These are phyloP conservation scores for Cutaneotrichosporon dermatis DNA, from an alignment of 1,284 basidiomycete species.

Conservation along the genomic window DNA sequence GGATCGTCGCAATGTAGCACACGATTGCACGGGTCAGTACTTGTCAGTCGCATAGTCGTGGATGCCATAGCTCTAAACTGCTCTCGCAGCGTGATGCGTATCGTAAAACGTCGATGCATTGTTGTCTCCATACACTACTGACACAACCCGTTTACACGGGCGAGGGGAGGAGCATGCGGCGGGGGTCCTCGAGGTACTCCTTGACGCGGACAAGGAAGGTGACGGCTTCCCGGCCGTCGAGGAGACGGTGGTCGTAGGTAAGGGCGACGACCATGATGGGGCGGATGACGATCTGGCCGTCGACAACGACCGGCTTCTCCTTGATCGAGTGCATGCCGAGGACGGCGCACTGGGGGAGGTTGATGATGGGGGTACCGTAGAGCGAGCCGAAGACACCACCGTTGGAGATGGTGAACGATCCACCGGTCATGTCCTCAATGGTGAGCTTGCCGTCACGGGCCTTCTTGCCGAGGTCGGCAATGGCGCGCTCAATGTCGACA, in stretches of 20 bases:
- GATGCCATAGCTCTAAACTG: no score
- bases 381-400: conserved; percentile 97
- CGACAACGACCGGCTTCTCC: conserved; percentile 85
- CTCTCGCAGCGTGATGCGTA: no score
- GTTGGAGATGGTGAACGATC: conserved; percentile 98
- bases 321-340: conserved; percentile 97
- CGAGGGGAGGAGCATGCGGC: conserved; percentile 58
- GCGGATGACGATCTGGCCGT: conserved; percentile 90
- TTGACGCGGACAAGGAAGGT: conserved; percentile 86
- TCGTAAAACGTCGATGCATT: conserved; percentile 2
- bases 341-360: conserved; percentile 91
- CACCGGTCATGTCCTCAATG: conserved; percentile 94
- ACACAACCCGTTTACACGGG: conserved; percentile 31
- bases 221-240: conserved; percentile 94
- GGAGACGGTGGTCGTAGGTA: conserved; percentile 92
- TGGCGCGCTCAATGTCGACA: conserved; percentile 88
- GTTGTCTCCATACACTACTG: conserved; percentile 12
- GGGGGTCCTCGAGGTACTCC: conserved; percentile 65
- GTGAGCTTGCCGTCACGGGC: conserved; percentile 86
- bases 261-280: conserved; percentile 88
- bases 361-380: conserved; percentile 96
- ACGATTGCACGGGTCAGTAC: no score
- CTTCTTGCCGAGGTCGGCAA: conserved; percentile 86
- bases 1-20: no score
- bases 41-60: no score